phyloP scores from a whole-genome alignment of 768 basidiomycete genomes.

The Suillus weaverae region DNA sequence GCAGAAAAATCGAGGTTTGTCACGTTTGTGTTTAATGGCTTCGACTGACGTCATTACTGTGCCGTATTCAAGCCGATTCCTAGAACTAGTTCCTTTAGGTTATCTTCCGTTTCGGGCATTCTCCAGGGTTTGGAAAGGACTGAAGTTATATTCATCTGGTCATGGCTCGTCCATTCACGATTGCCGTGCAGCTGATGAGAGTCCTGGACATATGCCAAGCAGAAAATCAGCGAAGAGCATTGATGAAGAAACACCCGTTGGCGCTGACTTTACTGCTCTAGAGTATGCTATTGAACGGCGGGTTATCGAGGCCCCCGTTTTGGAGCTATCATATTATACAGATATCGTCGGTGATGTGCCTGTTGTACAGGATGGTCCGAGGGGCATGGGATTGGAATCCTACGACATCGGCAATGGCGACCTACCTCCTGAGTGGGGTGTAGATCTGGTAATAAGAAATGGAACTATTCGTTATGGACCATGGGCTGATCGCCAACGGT shows the following conservation, averaged over 20 bases:
- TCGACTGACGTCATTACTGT: constrained; percentile 8
- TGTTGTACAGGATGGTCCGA: constrained; percentile 27
- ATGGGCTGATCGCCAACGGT: constrained; percentile 96
- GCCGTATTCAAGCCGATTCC: constrained; percentile 20
- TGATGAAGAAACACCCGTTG: constrained; percentile 57
- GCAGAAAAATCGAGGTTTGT: constrained; percentile 45
- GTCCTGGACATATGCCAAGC: constrained; percentile 6
- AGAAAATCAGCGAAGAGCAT: constrained; percentile 28
- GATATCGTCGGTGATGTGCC: constrained; percentile 84
- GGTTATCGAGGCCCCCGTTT: constrained; percentile 69
- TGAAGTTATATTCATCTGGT: constrained; percentile 42
- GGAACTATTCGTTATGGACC: constrained; percentile 86
- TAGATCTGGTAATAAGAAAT: constrained; percentile 78
- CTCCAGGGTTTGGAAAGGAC: constrained; percentile 55
- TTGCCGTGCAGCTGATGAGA: constrained; percentile 1
- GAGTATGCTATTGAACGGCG: constrained; percentile 91
- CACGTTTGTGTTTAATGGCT: not conserved
- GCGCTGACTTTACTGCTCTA: constrained; percentile 51
- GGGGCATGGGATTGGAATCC: constrained; percentile 40
- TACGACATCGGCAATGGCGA: constrained; percentile 87
- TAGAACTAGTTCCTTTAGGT: constrained; percentile 26
- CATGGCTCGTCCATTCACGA: constrained; percentile 11
- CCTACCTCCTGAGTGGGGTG: constrained; percentile 88
- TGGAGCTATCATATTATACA: constrained; percentile 85
- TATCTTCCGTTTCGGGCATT: constrained; percentile 43